Base-by-base conservation (phyloP, 2,329 filamentous ascomycete species). In the Sarocladium brachiariae region DNA sequence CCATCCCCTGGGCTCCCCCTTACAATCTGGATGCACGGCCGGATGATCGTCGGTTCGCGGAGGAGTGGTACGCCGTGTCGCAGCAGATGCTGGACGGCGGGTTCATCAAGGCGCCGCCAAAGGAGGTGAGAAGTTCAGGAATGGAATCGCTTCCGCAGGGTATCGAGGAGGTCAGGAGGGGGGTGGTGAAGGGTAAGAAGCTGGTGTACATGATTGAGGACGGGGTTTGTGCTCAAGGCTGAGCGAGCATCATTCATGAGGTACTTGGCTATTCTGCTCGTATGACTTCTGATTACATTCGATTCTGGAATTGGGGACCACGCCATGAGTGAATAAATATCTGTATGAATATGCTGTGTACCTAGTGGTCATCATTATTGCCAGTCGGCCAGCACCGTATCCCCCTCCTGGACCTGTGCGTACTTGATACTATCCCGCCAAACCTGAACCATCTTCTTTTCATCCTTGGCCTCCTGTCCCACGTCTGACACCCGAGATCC, bases 101-200 rank as follows among this genome's bases (percentile, higher is more conserved):
- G 2, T 63, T 62, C 54, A 30, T 74, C 9, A 66, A 63, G 59
- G 59, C 61, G 35, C 60, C 63, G 1, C 51, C 61, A 2, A 55
- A 56, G 23, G 58, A 65, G 2, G 55, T 59, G 4, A 13, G 51
- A 2, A 51, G 63, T 0, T 51, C 18, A 8, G 65, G 67, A 3
- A 50, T 70, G 1, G 58, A 67, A 53, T 68, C 67, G 2, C 60
- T 69, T 14, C 27, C 70, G 16, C 45, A 50, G 6, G 66, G 65
- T 1, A 37, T 70, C 11, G 58, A 64, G 13, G 61, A 67, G 50
- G 50, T 66, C 27, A 58, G 55, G 45, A 56, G 61, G 8, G 61
- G 60, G 1, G 57, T 62, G 56, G 63, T 72, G 23, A 70, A 67
- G 48, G 70, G 63, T 8, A 63, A 62, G 25, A 74, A 74, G 61